Conservation (phyloP, 495 filamentous ascomycete genomes). For the Pseudomonodictys pantanalensis region DNA sequence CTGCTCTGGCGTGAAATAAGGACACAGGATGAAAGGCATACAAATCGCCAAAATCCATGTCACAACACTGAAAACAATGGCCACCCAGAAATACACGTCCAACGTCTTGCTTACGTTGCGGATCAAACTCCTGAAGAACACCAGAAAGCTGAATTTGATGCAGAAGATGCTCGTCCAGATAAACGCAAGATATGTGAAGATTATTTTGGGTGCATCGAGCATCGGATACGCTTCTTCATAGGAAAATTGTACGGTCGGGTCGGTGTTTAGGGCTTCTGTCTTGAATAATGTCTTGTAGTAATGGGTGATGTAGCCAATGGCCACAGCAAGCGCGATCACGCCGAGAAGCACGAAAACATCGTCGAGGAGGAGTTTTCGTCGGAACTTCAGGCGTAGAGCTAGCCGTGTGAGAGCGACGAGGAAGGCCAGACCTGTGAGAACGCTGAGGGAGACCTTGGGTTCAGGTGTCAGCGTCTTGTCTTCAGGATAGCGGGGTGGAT, state of each 20-base stretch:
- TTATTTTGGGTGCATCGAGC: not conserved
- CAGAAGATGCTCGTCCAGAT: slow-evolving; percentile 5
- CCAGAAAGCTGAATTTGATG: slow-evolving; percentile 4
- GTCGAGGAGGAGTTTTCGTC: not conserved
- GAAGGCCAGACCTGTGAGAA: not conserved
- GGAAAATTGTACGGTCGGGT: not conserved
- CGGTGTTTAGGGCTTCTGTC: not conserved
- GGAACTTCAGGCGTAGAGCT: not conserved
- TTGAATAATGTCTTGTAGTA: not conserved
- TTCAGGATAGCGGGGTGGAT: not conserved
- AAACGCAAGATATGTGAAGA: not conserved
- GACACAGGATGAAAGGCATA: not conserved
- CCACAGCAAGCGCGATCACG: not conserved
- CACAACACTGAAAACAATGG: not conserved
- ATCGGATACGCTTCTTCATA: not conserved
- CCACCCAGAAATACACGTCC: not conserved
- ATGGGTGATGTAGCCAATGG: not conserved
- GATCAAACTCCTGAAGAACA: slow-evolving; percentile 3
- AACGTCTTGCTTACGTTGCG: not conserved
- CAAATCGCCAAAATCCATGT: not conserved
- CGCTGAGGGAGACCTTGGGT: not conserved
- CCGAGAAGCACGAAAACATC: not conserved
- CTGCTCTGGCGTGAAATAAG: not conserved
- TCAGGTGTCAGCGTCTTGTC: not conserved
- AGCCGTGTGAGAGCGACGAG: not conserved